Conservation (phyloP, 306 rosid species). For the Ochetophila trinervis region DNA sequence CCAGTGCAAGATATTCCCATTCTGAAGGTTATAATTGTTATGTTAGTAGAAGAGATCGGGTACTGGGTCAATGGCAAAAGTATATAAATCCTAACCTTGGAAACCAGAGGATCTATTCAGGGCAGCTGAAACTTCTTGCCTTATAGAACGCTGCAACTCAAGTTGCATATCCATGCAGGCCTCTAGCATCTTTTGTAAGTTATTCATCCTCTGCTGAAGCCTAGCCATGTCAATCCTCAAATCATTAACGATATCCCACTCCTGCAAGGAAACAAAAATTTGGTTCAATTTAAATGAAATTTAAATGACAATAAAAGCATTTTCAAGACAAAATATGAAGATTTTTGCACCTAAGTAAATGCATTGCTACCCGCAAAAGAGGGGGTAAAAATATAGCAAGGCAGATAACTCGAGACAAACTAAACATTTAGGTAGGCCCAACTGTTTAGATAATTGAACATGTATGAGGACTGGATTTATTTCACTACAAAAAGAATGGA, state of each 20-base stretch:
- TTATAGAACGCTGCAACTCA: constrained; percentile 92
- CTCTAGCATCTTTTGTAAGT: constrained; percentile 88
- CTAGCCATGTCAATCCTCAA: constrained; percentile 96
- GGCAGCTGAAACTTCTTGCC: constrained; percentile 97
- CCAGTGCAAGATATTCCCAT: too few species aligned
- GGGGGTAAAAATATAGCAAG: too few species aligned
- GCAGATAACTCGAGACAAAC: too few species aligned
- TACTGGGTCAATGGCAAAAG: neutral
- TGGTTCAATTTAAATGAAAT: constrained; percentile 7
- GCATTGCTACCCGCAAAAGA: too few species aligned
- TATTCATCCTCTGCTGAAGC: constrained; percentile 92
- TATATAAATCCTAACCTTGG: constrained; percentile 44
- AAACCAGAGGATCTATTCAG: constrained; percentile 69
- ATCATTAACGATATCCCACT: constrained; percentile 82
- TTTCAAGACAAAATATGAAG: neutral
- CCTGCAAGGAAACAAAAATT: constrained; percentile 40
- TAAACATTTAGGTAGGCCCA: too few species aligned
- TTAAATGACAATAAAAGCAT: neutral
- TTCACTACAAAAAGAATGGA: too few species aligned
- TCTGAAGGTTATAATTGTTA: neutral
- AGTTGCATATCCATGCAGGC: constrained; percentile 99
- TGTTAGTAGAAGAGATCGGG: neutral
- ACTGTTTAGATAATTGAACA: too few species aligned
- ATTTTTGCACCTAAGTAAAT: neutral
- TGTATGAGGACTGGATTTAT: too few species aligned